These are phyloP conservation scores for Ceratocystis colombiana DNA, from an alignment of 2,329 filamentous ascomycete genomes.

Conservation along the genomic window DNA sequence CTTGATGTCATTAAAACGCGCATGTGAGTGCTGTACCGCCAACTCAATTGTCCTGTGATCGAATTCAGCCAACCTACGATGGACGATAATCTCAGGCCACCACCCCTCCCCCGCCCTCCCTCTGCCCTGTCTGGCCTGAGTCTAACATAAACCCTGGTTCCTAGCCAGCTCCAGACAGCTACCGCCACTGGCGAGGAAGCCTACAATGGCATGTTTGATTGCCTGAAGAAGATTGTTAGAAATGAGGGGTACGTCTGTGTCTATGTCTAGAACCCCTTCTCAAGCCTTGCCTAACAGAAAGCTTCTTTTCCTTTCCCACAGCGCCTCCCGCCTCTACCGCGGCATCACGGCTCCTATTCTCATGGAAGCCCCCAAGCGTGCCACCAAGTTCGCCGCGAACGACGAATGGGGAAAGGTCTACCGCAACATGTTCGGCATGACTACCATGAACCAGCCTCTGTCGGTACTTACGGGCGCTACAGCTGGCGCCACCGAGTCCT, in stretches of 20 bases:
- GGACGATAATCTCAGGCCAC: not conserved
- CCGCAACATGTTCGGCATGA: constrained; percentile 69
- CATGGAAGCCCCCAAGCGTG: constrained; percentile 90
- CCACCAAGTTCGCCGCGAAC: constrained; percentile 98
- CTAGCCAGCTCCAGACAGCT: constrained; percentile 76
- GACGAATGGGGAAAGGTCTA: constrained; percentile 97
- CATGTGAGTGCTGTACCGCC: constrained; percentile 57
- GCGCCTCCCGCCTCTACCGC: constrained; percentile 82
- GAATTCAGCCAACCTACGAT: not conserved
- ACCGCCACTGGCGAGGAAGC: constrained; percentile 62
- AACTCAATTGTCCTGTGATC: not conserved
- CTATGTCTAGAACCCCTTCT: not conserved
- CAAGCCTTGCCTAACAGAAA: constrained; percentile 7
- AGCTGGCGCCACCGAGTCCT: constrained; percentile 88
- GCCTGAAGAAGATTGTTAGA: constrained; percentile 92
- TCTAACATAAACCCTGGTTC: constrained; percentile 14
- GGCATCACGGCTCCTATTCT: constrained; percentile 92
- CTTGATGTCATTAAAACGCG: constrained; percentile 97
- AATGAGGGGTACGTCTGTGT: constrained; percentile 69
- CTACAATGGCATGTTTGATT: constrained; percentile 97
- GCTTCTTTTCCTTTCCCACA: constrained; percentile 32
- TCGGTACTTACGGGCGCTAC: constrained; percentile 89
- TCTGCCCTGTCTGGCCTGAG: constrained; percentile 23
- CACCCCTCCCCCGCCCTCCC: not conserved
- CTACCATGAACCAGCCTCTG: constrained; percentile 83